Base-by-base conservation (phyloP, 2,329 filamentous ascomycete genomes). In the Talaromyces sp. region DNA sequence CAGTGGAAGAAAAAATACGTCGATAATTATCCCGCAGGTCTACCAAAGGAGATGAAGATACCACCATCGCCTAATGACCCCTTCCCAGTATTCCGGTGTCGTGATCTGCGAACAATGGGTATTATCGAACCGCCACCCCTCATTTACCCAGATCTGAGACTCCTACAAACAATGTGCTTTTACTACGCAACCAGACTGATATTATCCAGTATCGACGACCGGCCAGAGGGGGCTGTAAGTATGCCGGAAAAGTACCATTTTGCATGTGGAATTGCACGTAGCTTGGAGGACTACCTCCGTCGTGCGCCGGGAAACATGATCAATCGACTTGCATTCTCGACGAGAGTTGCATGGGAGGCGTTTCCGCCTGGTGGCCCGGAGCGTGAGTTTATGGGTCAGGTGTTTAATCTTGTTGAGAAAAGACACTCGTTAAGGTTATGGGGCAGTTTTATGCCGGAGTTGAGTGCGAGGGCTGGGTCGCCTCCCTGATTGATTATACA, bases 231-330 rank as follows among this genome's bases (percentile, higher is more conserved):
- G 16, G 68, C 73, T 1, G 70, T 77, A 10, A 70, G 71, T 0
- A 71, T 72, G 1, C 50, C 68, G 16, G 71, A 78, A 54, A 74
- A 76, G 60, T 78, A 78, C 35, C 70, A 69, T 4, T 64, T 78
- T 9, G 76, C 70, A 2, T 78, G 76, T 47, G 73, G 72, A 3
- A 78, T 78, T 60, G 76, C 73, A 58, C 75, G 76, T 24, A 72
- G 72, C 35, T 65, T 77, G 14, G 74, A 77, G 60, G 78, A 70
- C 66, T 78, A 78, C 62, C 73, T 78, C 10, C 66, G 73, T 3
- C 75, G 69, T 0, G 71, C 75, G 0, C 75, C 75, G 0, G 75
- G 76, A 1, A 78, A 77, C 61, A 77, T 78, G 76, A 78, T 78
- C 57, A 78, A 78, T 59, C 75, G 76, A 2, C 72, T 78, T 11